Evolutionary conservation across 2,329 filamentous ascomycete genomes (phyloP), one percentile per base, ranked within the genome.

Genomic region (Fusarium neocosmosporiellum): DNA sequence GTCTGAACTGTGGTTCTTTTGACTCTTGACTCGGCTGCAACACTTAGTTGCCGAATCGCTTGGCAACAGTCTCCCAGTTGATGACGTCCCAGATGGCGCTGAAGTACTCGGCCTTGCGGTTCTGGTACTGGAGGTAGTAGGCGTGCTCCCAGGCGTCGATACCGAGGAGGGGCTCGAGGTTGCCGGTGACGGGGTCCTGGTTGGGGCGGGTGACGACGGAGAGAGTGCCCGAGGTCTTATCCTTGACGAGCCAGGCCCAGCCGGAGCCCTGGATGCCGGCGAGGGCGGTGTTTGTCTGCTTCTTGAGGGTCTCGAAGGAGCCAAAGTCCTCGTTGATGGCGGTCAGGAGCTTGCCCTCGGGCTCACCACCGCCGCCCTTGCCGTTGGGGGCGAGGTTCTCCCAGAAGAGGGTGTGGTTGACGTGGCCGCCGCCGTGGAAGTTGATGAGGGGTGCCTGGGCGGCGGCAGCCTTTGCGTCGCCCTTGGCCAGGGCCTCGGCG

Each of bases 111-210:
- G 93, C 95, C 91, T 98, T 98, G 84, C 94, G 92, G 88, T 98
- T 98, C 90, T 98, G 90, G 86, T 98, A 98, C 87, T 98, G 94
- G 71, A 98, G 88, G 86, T 97, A 97, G 88, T 97, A 97, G 60
- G 95, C 95, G 85, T 98, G 95, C 88, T 98, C 95, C 95, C 95
- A 98, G 63, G 95, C 95, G 86, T 98, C 95, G 79, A 98, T 92
- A 65, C 95, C 95, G 54, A 98, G 86, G 57, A 98, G 87, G 39
- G 95, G 95, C 78, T 91, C 88, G 81, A 93, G 94, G 81, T 93
- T 93, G 58, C 95, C 95, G 16, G 94, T 89, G 33, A 98, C 93
- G 29, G 95, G 93, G 82, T 97, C 94, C 86, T 97, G 94, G 87
- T 97, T 97, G 84, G 93, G 86, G 87, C 94, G 84, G 59, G 94